phyloP scores from a whole-genome alignment of 2,329 filamentous ascomycete genomes.

The Colletotrichum sp. region DNA sequence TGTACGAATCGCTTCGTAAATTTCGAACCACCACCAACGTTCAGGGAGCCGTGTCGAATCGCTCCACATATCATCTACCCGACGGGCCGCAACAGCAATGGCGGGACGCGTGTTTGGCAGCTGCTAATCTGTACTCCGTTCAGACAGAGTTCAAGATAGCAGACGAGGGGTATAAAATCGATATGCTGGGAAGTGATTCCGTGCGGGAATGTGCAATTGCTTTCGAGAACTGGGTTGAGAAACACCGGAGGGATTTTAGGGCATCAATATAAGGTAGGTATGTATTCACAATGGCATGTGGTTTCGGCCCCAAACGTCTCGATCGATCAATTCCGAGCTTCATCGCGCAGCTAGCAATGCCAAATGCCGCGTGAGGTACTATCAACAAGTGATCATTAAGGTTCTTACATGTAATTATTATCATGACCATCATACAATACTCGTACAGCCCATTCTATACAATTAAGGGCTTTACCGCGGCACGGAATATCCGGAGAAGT shows the following conservation, averaged over 20 bases:
- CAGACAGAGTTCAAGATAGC: neutral
- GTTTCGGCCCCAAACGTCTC: neutral
- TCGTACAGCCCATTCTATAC: neutral
- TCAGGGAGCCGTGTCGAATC: neutral
- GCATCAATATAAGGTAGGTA: neutral
- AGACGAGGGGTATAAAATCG: neutral
- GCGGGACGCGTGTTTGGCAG: neutral
- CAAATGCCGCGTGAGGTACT: neutral
- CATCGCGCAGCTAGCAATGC: neutral
- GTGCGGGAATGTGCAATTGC: neutral
- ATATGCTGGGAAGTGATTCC: neutral
- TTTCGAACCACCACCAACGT: neutral
- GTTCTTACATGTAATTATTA: neutral
- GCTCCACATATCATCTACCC: neutral
- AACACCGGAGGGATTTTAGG: neutral
- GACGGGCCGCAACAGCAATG: neutral
- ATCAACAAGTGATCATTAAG: neutral
- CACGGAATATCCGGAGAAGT: slow-evolving; percentile 10
- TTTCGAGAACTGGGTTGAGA: neutral
- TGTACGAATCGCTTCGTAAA: neutral
- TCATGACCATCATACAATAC: neutral
- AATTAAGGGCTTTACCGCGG: neutral
- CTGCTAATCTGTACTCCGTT: neutral
- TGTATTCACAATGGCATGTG: neutral
- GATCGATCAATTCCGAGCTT: neutral